Evolutionary conservation across 495 filamentous ascomycete species (phyloP), one percentile per base, ranked within the genome.

Genomic region (Cenococcum geophilum): DNA sequence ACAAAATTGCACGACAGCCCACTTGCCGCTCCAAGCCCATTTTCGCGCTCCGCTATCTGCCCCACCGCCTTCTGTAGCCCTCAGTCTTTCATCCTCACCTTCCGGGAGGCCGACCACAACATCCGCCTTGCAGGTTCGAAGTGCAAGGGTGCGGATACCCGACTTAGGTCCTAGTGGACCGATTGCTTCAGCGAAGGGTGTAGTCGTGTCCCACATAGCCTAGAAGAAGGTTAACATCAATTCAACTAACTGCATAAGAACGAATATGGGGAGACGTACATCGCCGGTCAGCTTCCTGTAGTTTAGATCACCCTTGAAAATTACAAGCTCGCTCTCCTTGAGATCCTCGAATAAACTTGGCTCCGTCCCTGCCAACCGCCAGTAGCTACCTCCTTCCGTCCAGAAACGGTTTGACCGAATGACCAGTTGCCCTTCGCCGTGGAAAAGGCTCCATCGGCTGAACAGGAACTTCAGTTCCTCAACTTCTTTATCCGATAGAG

Each of bases 21-120:
- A 97, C 75, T 97, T 97, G 9, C 93, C 93, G 71, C 82, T 89
- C 92, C 92, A 97, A 0, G 91, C 93, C 93, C 93, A 98, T 73
- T 92, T 92, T 61, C 93, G 81, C 20, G 83, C 80, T 16, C 87
- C 86, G 12, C 76, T 79, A 60, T 88, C 83, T 6, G 81, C 86
- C 9, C 84, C 86, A 0, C 86, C 89, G 14, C 79, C 83, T 48
- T 89, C 85, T 65, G 72, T 79, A 5, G 77, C 76, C 62, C 81
- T 83, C 49, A 98, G 74, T 71, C 82, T 79, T 76, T 96, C 92
- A 71, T 98, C 92, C 66, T 82, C 76, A 5, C 91, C 92, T 5
- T 82, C 76, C 20, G 80, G 80, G n/a, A 97, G 78, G 0, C 90
- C 92, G n/a, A 95, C 92, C 1, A 97, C 89, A 18, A 90, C 86